These are phyloP conservation scores for Sicyos edulis DNA, from an alignment of 306 rosid genomes.

Conservation along the genomic window DNA sequence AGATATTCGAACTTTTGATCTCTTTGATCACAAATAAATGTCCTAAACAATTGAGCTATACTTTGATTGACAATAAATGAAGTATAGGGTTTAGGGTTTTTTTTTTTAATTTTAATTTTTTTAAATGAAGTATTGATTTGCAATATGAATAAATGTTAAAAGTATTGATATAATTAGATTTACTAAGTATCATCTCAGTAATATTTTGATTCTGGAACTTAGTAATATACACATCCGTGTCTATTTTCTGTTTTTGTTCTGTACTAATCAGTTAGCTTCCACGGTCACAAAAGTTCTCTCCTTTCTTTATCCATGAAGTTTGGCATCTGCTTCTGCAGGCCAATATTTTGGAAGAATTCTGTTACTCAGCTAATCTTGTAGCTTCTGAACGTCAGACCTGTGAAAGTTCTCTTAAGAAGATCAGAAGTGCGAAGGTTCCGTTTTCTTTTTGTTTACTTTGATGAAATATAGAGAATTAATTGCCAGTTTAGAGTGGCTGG, in stretches of 20 bases:
- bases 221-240: background rate
- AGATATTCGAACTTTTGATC: too few species aligned
- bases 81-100: too few species aligned
- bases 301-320: conserved; percentile 16
- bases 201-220: background rate
- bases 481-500: background rate
- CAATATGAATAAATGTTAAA: too few species aligned
- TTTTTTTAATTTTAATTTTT: too few species aligned
- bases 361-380: conserved; percentile 29
- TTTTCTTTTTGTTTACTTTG: conserved; percentile 8
- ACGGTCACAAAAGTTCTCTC: background rate
- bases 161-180: too few species aligned
- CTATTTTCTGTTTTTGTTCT: background rate
- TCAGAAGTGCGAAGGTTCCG: conserved; percentile 38
- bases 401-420: conserved; percentile 29
- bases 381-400: conserved; percentile 28
- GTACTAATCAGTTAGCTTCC: background rate
- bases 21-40: too few species aligned
- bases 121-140: too few species aligned
- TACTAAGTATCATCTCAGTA: too few species aligned
- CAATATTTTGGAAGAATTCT: conserved; percentile 42
- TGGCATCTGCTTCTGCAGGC: conserved; percentile 30
- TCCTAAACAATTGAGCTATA: too few species aligned
- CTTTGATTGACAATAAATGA: too few species aligned
- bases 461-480: conserved; percentile 11